Conservation (phyloP, 2,329 filamentous ascomycete species). For the Dactylellina leptospora region DNA sequence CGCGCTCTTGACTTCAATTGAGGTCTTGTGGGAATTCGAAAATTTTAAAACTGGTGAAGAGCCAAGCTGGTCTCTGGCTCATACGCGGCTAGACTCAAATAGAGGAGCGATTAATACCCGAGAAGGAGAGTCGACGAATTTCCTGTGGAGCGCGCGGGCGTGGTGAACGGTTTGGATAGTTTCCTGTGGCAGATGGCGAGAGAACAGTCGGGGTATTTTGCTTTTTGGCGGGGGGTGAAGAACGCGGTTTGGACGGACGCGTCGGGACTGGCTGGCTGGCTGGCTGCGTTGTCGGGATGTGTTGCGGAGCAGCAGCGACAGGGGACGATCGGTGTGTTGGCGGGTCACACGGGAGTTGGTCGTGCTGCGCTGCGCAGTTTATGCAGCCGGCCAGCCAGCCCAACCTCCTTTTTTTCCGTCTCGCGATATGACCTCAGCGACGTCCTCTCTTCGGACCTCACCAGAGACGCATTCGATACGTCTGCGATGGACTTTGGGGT, state of each 20-base stretch:
- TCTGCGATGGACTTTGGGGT: too few relatives aligned
- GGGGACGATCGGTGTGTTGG: too few relatives aligned
- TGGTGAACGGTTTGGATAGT: constrained; percentile 20
- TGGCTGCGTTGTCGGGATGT: too few relatives aligned
- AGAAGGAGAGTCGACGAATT: constrained; percentile 11
- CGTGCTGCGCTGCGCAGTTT: too few relatives aligned
- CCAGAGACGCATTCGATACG: too few relatives aligned
- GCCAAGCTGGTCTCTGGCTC: constrained; percentile 1
- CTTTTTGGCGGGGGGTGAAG: constrained; percentile 13
- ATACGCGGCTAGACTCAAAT: constrained; percentile 11
- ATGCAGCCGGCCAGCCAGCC: constrained; percentile 13
- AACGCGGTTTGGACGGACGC: constrained; percentile 28
- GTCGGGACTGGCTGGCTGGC: constrained; percentile 26
- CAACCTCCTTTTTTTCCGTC: neutral
- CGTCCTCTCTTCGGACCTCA: too few relatives aligned
- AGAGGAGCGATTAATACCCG: constrained; percentile 26
- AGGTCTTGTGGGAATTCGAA: too few relatives aligned
- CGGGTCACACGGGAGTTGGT: too few relatives aligned
- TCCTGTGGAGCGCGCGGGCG: constrained; percentile 32
- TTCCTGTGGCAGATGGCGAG: neutral
- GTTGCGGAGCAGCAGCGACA: too few relatives aligned
- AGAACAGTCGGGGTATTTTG: constrained; percentile 31
- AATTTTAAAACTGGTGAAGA: neutral
- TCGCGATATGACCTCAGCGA: neutral
- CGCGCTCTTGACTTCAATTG: too few relatives aligned